Conservation (phyloP, 805 yeast genomes). For the Candida railenensis region DNA sequence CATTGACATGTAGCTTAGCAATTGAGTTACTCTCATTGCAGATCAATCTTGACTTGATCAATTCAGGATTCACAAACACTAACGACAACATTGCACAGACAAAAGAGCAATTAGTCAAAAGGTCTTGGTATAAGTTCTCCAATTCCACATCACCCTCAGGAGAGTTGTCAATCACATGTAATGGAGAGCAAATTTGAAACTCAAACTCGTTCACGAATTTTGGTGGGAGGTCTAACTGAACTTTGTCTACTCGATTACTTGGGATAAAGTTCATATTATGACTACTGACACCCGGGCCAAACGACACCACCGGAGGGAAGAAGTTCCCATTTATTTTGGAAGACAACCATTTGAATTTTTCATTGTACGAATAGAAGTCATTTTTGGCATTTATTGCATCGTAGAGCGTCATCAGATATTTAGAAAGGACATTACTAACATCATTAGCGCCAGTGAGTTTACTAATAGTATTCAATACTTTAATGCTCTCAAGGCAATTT, state of each 20-base stretch:
- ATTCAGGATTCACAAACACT: conserved; percentile 18
- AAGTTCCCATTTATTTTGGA: conserved; percentile 16
- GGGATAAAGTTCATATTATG: not conserved
- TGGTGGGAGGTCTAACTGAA: conserved; percentile 12
- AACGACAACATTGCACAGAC: conserved; percentile 66
- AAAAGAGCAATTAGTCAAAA: conserved; percentile 70
- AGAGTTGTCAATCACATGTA: not conserved
- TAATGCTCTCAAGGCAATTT: conserved; percentile 21
- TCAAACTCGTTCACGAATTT: conserved; percentile 8
- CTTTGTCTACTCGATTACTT: not conserved
- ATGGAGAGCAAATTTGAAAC: not conserved
- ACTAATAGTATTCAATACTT: conserved; percentile 19
- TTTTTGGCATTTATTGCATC: conserved; percentile 11
- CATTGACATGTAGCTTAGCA: conserved; percentile 51
- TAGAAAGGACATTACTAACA: conserved; percentile 15
- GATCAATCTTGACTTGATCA: conserved; percentile 22
- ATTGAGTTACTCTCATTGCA: conserved; percentile 26
- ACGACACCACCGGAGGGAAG: conserved; percentile 21
- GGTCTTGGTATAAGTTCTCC: conserved; percentile 44
- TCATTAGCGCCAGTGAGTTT: conserved; percentile 7
- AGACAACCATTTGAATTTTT: conserved; percentile 26
- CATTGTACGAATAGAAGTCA: conserved; percentile 6
- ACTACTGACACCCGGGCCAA: conserved; percentile 7
- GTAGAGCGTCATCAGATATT: conserved; percentile 20
- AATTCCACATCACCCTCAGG: no score